phyloP scores from a whole-genome alignment of 176 grass and related monocot genomes.

The Zea mays region Zm-B73-REFERENCE-NAM-5.0 NC_050099.1:229484501-229485000 shows the following conservation, averaged over 20 bases:
- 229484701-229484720: not conserved
- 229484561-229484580: constrained; percentile 59
- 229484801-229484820: not conserved
- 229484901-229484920: constrained; percentile 35
- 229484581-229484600: constrained; percentile 86
- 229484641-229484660: not conserved
- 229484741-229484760: not conserved
- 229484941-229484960: not conserved
- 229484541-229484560: constrained; percentile 61
- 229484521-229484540: constrained; percentile 14
- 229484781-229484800: no score
- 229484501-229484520: not conserved
- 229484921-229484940: constrained; percentile 13
- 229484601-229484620: constrained; percentile 82
- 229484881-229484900: constrained; percentile 41
- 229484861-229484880: constrained; percentile 34
- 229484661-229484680: not conserved
- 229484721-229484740: not conserved
- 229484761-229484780: not conserved
- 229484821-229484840: constrained; percentile 30
- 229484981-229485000: not conserved
- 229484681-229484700: not conserved
- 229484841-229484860: constrained; percentile 11
- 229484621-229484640: constrained; percentile 41
- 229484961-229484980: constrained; percentile 31